Conservation (phyloP, 2,329 filamentous ascomycete species). For the Fusarium brevicatenulatum region DNA sequence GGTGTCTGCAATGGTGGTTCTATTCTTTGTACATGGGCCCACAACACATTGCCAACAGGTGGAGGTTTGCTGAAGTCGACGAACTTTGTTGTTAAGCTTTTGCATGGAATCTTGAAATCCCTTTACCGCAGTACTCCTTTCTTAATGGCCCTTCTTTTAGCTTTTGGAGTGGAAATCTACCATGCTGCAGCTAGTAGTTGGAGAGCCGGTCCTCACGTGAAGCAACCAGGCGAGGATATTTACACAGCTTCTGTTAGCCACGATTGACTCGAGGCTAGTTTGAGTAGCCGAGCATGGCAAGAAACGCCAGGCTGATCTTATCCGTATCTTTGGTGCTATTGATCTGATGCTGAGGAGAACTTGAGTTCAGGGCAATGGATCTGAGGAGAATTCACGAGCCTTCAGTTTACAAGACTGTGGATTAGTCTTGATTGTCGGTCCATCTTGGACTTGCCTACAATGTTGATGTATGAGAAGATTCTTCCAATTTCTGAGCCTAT, state of each 20-base stretch:
- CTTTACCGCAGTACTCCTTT: neutral
- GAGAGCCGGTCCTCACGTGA: neutral
- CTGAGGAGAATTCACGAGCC: neutral
- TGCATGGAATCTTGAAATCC: neutral
- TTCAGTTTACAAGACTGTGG: neutral
- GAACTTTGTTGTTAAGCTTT: neutral
- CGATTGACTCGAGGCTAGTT: neutral
- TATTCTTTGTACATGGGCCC: neutral
- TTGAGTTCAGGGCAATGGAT: accelerated
- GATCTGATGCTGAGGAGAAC: neutral
- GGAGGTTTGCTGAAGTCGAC: neutral
- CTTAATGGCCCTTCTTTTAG: accelerated
- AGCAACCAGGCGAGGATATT: neutral
- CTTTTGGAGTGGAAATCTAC: too few relatives aligned
- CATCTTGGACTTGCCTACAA: neutral
- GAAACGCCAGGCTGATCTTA: too few relatives aligned
- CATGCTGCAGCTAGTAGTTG: neutral
- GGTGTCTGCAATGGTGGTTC: neutral
- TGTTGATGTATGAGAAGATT: too few relatives aligned
- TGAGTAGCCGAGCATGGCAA: neutral
- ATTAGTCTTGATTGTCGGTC: neutral
- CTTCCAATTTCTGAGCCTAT: neutral
- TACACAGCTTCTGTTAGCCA: neutral
- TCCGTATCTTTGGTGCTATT: accelerated
- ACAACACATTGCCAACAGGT: too few relatives aligned